Evolutionary conservation across 2,329 filamentous ascomycete species (phyloP).

Genomic region (Curvularia sp.): DNA sequence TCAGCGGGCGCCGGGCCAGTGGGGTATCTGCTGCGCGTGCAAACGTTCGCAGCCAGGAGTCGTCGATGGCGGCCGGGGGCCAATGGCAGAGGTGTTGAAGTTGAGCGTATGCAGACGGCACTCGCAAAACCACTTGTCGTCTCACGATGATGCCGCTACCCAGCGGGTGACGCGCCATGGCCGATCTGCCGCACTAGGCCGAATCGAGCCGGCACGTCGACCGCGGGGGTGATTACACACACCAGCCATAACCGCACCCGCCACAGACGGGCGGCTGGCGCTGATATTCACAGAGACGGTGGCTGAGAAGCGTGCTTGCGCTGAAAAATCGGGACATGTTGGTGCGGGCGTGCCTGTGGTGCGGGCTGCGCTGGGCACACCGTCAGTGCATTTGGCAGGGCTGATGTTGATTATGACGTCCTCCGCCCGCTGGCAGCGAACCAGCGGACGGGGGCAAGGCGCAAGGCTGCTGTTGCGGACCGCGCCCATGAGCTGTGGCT

Average conservation of each 20-base stretch:
- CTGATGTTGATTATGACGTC: constrained; percentile 13
- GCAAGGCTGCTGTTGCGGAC: constrained; percentile 12
- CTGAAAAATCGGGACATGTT: not conserved
- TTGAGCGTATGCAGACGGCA: not conserved
- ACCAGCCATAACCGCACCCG: constrained; percentile 6
- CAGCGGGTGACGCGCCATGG: constrained; percentile 11
- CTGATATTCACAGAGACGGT: not conserved
- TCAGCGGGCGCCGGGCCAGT: not conserved
- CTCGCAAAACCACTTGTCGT: not conserved
- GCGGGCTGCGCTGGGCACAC: not conserved
- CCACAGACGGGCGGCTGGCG: not conserved
- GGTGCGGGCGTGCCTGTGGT: not conserved
- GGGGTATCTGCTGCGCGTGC: not conserved
- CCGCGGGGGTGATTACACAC: constrained; percentile 4
- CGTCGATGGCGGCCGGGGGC: constrained; percentile 1
- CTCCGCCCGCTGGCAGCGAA: constrained; percentile 5
- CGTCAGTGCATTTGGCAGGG: not conserved
- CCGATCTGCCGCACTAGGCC: constrained; percentile 16
- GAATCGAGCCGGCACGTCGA: constrained; percentile 10
- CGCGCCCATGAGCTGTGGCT: constrained; percentile 17
- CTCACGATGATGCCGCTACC: constrained; percentile 20
- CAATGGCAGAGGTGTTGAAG: not conserved
- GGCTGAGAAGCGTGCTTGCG: not conserved
- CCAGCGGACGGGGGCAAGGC: constrained; percentile 14
- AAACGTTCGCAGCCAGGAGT: not conserved